Evolutionary conservation across 2,329 filamentous ascomycete species (phyloP).

Genomic region (Gnomoniopsis sp.): DNA sequence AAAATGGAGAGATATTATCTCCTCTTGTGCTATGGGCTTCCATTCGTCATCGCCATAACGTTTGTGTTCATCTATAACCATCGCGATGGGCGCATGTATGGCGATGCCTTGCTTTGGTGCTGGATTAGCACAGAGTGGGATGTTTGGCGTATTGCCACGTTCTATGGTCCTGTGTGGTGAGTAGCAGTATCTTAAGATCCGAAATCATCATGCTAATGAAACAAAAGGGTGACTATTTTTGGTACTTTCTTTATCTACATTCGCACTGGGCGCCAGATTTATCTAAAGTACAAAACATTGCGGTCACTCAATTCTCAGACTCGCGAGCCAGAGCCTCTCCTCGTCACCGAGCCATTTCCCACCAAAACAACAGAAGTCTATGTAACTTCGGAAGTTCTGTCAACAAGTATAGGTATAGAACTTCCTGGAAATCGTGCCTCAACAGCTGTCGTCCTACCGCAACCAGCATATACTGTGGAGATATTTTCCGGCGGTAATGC

Average conservation of each 20-base stretch:
- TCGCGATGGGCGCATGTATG: conserved; percentile 60
- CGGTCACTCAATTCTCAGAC: conserved; percentile 45
- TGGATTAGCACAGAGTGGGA: conserved; percentile 71
- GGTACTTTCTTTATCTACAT: conserved; percentile 64
- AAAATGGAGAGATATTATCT: conserved; percentile 70
- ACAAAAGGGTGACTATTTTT: conserved; percentile 54
- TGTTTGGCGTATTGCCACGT: conserved; percentile 67
- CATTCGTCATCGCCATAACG: conserved; percentile 63
- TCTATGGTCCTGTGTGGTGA: conserved; percentile 71
- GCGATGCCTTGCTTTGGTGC: conserved; percentile 76
- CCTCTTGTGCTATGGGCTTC: conserved; percentile 67
- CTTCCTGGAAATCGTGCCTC: conserved; percentile 31
- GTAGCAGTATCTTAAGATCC: too few species aligned
- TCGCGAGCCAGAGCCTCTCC: conserved; percentile 38
- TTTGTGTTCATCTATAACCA: conserved; percentile 61
- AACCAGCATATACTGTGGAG: conserved; percentile 44
- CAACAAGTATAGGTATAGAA: conserved; percentile 28
- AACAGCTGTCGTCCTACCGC: not conserved
- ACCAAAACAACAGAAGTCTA: conserved; percentile 61
- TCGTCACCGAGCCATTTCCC: conserved; percentile 44
- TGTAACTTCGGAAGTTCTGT: conserved; percentile 50
- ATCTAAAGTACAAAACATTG: conserved; percentile 61
- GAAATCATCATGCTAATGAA: not conserved
- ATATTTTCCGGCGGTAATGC: conserved; percentile 37
- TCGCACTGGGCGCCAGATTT: conserved; percentile 63